Percentiles rank a stretch among this genome's conserved stretches.
Conservation (phyloP, 2,329 filamentous ascomycete genomes). For the Piedraia hortae region DNA sequence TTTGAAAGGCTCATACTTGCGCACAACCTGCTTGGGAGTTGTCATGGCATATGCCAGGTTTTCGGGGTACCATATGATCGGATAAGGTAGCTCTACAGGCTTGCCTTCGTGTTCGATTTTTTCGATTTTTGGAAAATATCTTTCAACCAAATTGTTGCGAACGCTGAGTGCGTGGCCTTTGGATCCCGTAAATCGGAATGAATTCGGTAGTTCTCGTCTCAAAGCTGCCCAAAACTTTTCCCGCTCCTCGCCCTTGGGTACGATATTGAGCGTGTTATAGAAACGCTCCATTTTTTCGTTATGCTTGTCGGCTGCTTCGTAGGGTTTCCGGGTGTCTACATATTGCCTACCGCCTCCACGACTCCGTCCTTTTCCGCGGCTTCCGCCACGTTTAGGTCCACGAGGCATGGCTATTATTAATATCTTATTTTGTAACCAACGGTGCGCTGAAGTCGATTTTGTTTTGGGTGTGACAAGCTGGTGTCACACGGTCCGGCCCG, state of each 20-base stretch:
- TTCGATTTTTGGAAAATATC: neutral
- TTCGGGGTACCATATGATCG: slow-evolving; percentile 82
- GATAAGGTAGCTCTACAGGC: slow-evolving; percentile 51
- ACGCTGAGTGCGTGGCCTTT: slow-evolving; percentile 90
- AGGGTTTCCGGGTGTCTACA: slow-evolving; percentile 15
- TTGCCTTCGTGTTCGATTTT: slow-evolving; percentile 21
- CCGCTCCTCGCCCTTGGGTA: slow-evolving; percentile 46
- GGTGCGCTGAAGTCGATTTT: too few species aligned
- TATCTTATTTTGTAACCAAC: too few species aligned
- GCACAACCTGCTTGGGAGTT: slow-evolving; percentile 82
- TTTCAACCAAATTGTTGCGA: slow-evolving; percentile 34
- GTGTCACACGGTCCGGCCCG: too few species aligned
- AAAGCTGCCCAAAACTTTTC: slow-evolving; percentile 62
- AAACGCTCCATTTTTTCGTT: slow-evolving; percentile 69
- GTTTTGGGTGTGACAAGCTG: too few species aligned
- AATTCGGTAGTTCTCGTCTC: slow-evolving; percentile 71
- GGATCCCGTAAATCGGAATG: slow-evolving; percentile 89
- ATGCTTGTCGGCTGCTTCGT: slow-evolving; percentile 39
- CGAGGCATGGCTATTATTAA: too few species aligned
- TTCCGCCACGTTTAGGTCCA: too few species aligned
- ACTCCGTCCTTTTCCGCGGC: slow-evolving; percentile 6
- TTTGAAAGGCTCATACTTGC: slow-evolving; percentile 78
- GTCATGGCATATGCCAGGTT: slow-evolving; percentile 94
- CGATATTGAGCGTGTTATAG: slow-evolving; percentile 52
- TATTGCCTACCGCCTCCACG: slow-evolving; percentile 7